Evolutionary conservation across 129 eudicot species (phyloP).

Genomic region (Helianthus annuus): DNA sequence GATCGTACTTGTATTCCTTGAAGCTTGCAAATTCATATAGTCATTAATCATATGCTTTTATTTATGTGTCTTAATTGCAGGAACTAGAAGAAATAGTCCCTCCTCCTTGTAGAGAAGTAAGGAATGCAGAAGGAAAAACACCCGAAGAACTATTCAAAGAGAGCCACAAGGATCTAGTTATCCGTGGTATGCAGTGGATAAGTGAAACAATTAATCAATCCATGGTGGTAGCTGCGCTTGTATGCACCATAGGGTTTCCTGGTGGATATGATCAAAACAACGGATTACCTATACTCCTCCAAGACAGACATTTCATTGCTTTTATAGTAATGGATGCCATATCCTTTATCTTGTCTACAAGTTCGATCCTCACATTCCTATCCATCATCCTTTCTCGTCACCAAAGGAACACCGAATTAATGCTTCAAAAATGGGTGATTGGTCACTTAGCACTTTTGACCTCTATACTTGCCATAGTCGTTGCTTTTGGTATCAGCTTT

Average conservation of each 20-base stretch:
- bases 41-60: neutral
- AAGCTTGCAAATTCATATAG: no score
- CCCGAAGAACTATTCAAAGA: conserved; percentile 26
- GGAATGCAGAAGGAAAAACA: conserved; percentile 25
- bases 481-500: conserved; percentile 12
- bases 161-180: conserved; percentile 25
- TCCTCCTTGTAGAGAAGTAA: conserved; percentile 16
- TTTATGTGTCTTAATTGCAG: neutral
- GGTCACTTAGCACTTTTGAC: no score
- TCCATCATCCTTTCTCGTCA: no score
- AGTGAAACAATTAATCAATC: conserved; percentile 23
- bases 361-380: no score
- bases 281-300: conserved; percentile 26
- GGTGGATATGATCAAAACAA: conserved; percentile 30
- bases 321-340: no score
- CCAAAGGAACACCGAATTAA: no score
- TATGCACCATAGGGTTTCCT: conserved; percentile 31
- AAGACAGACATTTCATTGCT: conserved; percentile 1
- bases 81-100: conserved; percentile 17
- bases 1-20: neutral
- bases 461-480: no score
- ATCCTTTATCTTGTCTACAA: no score
- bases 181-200: conserved; percentile 27
- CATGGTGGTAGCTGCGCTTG: conserved; percentile 13
- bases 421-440: no score